A percentile compares a stretch with the other conserved stretches of the same genome.
These are phyloP conservation scores for Starmerella riodocensis DNA, from an alignment of 805 yeast species.

Conservation along the genomic window DNA sequence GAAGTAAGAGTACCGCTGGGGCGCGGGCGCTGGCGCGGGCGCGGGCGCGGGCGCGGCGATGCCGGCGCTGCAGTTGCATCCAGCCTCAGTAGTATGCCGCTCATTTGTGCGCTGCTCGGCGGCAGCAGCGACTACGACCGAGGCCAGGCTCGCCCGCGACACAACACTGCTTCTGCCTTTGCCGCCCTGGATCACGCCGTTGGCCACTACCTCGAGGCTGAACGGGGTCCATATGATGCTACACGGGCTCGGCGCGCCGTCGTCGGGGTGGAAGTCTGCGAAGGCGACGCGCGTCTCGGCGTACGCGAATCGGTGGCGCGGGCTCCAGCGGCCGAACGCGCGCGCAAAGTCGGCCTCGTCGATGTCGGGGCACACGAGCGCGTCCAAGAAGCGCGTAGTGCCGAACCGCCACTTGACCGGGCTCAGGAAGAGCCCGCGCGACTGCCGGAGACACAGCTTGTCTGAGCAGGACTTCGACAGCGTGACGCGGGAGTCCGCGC, in stretches of 20 bases:
- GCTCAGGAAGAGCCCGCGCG: conserved; percentile 26
- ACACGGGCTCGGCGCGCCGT: conserved; percentile 14
- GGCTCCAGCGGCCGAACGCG: conserved; percentile 24
- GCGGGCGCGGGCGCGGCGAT: not conserved
- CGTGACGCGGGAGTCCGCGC: conserved; percentile 60
- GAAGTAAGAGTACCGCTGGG: conserved; percentile 7
- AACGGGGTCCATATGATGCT: conserved; percentile 16
- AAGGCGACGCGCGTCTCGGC: conserved; percentile 8
- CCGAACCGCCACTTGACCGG: conserved; percentile 20
- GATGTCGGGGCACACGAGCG: conserved; percentile 24
- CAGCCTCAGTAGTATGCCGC: too few species aligned
- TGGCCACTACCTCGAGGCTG: conserved; percentile 18
- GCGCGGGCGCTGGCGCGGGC: not conserved
- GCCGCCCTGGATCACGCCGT: conserved; percentile 21
- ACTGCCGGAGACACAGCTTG: conserved; percentile 55
- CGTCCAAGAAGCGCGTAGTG: conserved; percentile 19
- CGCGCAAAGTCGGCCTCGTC: conserved; percentile 22
- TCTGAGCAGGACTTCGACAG: conserved; percentile 82
- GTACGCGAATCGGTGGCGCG: conserved; percentile 13
- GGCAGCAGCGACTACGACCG: too few species aligned
- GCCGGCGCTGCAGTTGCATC: too few species aligned
- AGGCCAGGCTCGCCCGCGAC: conserved; percentile 7
- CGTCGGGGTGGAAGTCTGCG: conserved; percentile 8
- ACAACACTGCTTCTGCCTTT: conserved; percentile 12
- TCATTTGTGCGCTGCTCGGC: too few species aligned